phyloP scores from a whole-genome alignment of 352 stramenopile genomes.

The Phytopythium montanum region DNA sequence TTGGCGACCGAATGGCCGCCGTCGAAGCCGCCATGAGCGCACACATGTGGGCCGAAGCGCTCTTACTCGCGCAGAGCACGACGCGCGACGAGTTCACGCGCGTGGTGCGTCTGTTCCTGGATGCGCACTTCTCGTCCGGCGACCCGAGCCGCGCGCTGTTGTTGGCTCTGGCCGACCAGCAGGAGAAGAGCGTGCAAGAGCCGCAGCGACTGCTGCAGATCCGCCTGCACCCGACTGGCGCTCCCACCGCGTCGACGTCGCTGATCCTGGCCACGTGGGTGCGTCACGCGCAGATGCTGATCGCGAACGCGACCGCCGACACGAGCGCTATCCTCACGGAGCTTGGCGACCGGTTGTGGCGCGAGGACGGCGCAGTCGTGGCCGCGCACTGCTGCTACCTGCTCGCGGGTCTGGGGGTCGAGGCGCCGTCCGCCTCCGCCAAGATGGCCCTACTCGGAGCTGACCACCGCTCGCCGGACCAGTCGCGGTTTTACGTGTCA shows the following conservation, averaged over 20 bases:
- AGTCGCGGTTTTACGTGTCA: constrained; percentile 84
- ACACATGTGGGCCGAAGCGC: constrained; percentile 86
- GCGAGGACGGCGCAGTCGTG: constrained; percentile 54
- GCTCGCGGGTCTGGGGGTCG: constrained; percentile 60
- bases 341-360: constrained; percentile 80
- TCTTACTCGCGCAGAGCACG: constrained; percentile 84
- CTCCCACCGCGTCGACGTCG: constrained; percentile 30
- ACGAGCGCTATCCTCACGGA: constrained; percentile 83
- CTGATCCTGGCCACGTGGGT: constrained; percentile 72
- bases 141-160: constrained; percentile 79
- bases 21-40: constrained; percentile 73
- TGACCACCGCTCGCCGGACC: constrained; percentile 61
- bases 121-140: constrained; percentile 68
- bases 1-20: constrained; percentile 71
- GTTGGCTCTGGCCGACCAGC: constrained; percentile 78
- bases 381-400: constrained; percentile 84
- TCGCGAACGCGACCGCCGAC: constrained; percentile 77
- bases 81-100: constrained; percentile 86
- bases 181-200: constrained; percentile 84
- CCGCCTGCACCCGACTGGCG: constrained; percentile 10
- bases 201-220: constrained; percentile 62
- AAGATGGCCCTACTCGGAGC: constrained; percentile 81
- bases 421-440: constrained; percentile 68
- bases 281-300: constrained; percentile 72
- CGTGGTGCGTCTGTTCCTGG: constrained; percentile 71